Evolutionary conservation across 108 stramenopile species (phyloP), one percentile per base, ranked within the genome.

Genomic region (Aurantiochytrium sp.): DNA sequence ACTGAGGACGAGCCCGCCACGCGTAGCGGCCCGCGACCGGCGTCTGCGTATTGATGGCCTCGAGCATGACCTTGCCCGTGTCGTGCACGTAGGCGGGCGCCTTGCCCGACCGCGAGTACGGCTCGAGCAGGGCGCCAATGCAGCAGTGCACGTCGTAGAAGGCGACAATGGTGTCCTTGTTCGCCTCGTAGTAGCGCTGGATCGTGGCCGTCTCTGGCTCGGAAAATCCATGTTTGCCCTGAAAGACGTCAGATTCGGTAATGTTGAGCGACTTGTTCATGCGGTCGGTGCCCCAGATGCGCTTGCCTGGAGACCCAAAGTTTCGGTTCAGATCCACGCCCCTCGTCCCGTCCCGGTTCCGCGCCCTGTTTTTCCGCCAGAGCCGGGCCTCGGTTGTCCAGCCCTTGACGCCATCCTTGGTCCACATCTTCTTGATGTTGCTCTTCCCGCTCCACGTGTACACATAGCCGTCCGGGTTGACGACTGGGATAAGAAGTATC

Each of bases 131-230:
- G 24, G 73, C 73, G 15, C 73, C 73, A 48, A 81, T 81, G 73
- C 73, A 81, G 73, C 73, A 81, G 39, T 81, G 73, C 36, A 81
- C 73, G 24, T 81, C 73, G 19, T 48, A 81, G 24, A 81, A 81
- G 42, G 42, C n/a, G 1, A 81, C 73, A 48, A 81, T 42, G n/a
- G 39, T 81, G n/a, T 81, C 45, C 24, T 81, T 81, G 73, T 81
- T 41, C 45, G 50, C 45, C 19, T 22, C 6, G 39, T 22, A 48
- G 45, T 81, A 81, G 2, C 32, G 6, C 6, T 81, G 6, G 3
- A 81, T 81, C 17, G 73, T 48, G 6, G 39, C 45, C 3, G 73
- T 81, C 30, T 81, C 73, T 15, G 73, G 73, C 4, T 81, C 73
- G 45, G 42, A 48, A 24, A 41, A 81, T 5, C 73, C 73, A 81